These are phyloP conservation scores for Seminavis robusta DNA, from an alignment of 108 stramenopile species.

Conservation along the genomic window DNA sequence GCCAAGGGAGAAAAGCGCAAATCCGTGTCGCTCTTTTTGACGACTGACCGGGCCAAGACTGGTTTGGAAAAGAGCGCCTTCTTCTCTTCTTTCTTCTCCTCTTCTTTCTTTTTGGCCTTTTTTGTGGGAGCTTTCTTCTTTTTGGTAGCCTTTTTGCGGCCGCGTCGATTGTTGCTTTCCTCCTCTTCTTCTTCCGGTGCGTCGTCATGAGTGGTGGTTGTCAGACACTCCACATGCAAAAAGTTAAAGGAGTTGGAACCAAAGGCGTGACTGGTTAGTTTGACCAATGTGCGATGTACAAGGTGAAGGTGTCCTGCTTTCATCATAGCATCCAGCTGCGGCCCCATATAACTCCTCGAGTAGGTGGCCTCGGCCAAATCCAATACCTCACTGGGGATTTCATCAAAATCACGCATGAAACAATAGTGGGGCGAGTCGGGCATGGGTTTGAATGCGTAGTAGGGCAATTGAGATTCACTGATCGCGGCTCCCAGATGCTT, in stretches of 20 bases:
- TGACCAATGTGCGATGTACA: background rate
- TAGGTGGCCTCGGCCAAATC: background rate
- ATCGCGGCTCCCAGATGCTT: too few relatives aligned
- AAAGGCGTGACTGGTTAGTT: background rate
- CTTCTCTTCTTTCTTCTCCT: too few relatives aligned
- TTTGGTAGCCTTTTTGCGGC: background rate
- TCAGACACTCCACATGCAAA: background rate
- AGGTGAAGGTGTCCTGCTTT: background rate
- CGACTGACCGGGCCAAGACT: too few relatives aligned
- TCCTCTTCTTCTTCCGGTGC: background rate
- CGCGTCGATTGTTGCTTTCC: background rate
- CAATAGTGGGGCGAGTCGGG: too few relatives aligned
- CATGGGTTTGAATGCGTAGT: too few relatives aligned
- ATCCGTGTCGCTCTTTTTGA: constrained; percentile 1
- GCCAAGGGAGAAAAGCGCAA: background rate
- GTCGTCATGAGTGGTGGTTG: background rate
- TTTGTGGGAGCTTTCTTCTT: too few relatives aligned
- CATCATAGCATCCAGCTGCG: background rate
- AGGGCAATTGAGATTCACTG: too few relatives aligned
- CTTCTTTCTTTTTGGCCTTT: too few relatives aligned
- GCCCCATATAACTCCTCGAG: background rate
- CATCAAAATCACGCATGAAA: background rate
- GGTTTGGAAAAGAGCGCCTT: too few relatives aligned
- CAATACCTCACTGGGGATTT: background rate
- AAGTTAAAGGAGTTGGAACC: background rate